Conservation (phyloP, 352 stramenopile species). For the Pseudoperonospora humuli region DNA sequence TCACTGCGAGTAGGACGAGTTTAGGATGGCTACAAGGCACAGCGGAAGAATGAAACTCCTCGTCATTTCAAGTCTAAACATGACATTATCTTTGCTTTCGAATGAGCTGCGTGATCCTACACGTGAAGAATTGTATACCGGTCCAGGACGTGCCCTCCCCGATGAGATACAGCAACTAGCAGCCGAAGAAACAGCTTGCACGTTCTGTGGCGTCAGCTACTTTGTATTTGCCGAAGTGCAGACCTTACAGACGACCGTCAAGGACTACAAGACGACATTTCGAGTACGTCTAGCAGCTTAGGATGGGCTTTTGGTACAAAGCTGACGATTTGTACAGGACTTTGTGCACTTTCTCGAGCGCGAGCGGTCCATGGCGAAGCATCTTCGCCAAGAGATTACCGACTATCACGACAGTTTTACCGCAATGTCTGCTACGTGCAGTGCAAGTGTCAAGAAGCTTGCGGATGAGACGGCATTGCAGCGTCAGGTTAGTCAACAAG, state of each 20-base stretch:
- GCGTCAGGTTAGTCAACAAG: conserved; percentile 1
- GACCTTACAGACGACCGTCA: conserved; percentile 55
- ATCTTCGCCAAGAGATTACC: conserved; percentile 32
- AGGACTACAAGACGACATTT: conserved; percentile 67
- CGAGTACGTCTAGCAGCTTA: too few species aligned
- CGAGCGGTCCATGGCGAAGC: conserved; percentile 35
- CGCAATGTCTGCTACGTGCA: conserved; percentile 15
- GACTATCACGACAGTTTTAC: conserved; percentile 34
- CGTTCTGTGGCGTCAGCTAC: conserved; percentile 80
- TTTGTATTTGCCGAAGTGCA: conserved; percentile 83
- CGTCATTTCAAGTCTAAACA: too few species aligned
- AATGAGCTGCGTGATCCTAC: conserved; percentile 53
- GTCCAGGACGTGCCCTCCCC: conserved; percentile 46
- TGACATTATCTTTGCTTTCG: too few species aligned
- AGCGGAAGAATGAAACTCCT: too few species aligned
- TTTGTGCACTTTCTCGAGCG: conserved; percentile 65
- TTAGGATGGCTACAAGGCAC: too few species aligned
- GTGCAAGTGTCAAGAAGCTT: conserved; percentile 12
- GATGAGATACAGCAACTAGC: conserved; percentile 59
- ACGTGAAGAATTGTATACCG: conserved; percentile 63
- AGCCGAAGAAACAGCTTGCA: conserved; percentile 69
- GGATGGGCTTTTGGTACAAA: neutral
- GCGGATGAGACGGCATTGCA: conserved; percentile 19
- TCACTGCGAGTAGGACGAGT: too few species aligned
- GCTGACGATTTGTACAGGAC: conserved; percentile 16